phyloP scores from a whole-genome alignment of 2,329 filamentous ascomycete genomes.

The Trichoderma koningii region DNA sequence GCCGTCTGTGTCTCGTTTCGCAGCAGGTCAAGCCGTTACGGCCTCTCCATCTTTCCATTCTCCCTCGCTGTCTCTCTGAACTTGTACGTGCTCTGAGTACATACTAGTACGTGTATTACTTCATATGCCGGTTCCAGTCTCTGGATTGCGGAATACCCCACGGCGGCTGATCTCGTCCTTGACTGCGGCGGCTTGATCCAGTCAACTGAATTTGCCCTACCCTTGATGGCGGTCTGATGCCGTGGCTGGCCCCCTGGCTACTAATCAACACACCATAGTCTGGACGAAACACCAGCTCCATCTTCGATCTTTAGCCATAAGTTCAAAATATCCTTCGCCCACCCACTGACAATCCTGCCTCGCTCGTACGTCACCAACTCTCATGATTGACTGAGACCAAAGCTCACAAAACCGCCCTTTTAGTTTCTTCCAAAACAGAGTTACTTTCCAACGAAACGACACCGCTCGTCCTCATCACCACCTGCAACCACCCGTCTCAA shows the following conservation, averaged over 20 bases:
- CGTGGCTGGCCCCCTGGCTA: constrained; percentile 5
- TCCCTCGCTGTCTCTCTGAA: not conserved
- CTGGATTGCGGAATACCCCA: not conserved
- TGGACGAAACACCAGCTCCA: not conserved
- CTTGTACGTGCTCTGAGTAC: not conserved
- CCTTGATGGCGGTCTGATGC: constrained; percentile 2
- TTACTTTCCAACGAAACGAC: not conserved
- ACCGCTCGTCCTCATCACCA: not conserved
- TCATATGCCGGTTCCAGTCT: not conserved
- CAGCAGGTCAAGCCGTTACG: not conserved
- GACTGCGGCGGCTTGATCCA: constrained; percentile 8
- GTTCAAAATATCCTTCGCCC: constrained; percentile 6
- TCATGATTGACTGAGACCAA: constrained; percentile 8
- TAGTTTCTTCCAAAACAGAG: not conserved
- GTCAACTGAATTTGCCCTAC: constrained; percentile 5
- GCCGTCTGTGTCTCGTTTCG: constrained; percentile 14
- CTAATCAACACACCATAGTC: not conserved
- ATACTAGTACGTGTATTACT: too few species aligned
- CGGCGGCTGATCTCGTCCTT: constrained; percentile 10
- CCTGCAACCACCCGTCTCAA: constrained; percentile 3
- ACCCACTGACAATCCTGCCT: constrained; percentile 5
- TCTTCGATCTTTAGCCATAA: constrained; percentile 15
- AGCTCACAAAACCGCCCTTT: not conserved
- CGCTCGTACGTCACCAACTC: not conserved
- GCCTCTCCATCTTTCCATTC: not conserved